Base-by-base conservation (phyloP, 2,329 filamentous ascomycete genomes). In the Aspergillus intermedius region DNA sequence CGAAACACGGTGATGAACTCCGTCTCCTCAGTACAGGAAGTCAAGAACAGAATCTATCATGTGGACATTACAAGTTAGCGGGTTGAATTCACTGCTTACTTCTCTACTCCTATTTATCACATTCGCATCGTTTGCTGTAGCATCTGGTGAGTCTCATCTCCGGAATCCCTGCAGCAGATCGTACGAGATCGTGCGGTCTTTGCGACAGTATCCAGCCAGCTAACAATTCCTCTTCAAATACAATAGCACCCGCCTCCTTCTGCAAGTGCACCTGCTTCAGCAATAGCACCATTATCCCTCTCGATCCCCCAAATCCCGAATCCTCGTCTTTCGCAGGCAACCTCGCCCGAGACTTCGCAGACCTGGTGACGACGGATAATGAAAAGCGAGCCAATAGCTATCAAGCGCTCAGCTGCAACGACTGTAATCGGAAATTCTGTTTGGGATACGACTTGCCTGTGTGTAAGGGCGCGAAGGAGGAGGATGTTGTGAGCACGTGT, bases 221-320 rank as follows among this genome's bases (percentile, higher is more conserved):
- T 42, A 43, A 49, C 30, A 9, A 46, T 37, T 43, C 40, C 15
- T 21, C 10, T 44, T 45, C 34, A 17, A 12, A 12, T 5, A 30
- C 23, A 42, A n/a, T 45, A 72, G 69, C 63, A 8, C 69, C 69
- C 10, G 80, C 81, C 13, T 83, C 81, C 50, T 86, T 85, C 68
- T 86, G 83, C 77, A 86, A 86, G 78, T 86, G 83, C 65, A 84
- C 81, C 49, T 86, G 83, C 66, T 81, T 81, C 68, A 75, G 76
- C 45, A 85, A 86, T 63, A 82, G 77, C 68, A 84, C 81, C 47
- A 84, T 86, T 45, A 84, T 86, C 55, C 78, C 81, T 15, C 77
- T 86, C 49, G 76, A 81, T 52, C 73, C 74, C 7, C 49, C 50
- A 30, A 62, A 62, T 28, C 55, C 59, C 15, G 53, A 60, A 40